Conservation (phyloP, 1,284 basidiomycete species). For the Puccinia hordei region DNA sequence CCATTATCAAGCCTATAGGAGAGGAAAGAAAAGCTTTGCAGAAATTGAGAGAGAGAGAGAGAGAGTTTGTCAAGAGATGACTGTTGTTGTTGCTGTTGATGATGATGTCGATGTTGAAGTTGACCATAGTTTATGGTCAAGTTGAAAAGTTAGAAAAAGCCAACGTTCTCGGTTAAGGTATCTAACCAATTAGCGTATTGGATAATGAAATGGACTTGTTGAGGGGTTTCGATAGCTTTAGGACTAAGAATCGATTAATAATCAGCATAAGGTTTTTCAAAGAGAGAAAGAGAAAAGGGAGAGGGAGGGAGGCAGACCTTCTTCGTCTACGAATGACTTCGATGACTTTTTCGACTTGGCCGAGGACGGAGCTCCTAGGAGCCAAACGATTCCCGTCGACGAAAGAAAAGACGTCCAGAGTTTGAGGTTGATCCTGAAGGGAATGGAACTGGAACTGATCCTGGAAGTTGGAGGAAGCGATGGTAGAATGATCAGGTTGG, state of each 20-base stretch:
- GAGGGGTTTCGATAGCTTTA: constrained; percentile 79
- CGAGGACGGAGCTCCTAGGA: constrained; percentile 52
- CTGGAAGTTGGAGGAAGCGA: constrained; percentile 56
- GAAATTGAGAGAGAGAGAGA: constrained; percentile 6
- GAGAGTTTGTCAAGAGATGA: too few species aligned
- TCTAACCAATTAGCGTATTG: constrained; percentile 64
- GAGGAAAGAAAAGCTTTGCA: constrained; percentile 9
- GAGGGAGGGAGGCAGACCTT: constrained; percentile 61
- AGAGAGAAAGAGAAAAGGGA: constrained; percentile 63
- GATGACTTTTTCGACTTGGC: constrained; percentile 71
- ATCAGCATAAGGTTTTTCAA: not conserved
- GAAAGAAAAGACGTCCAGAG: constrained; percentile 42
- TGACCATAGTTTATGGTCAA: too few species aligned
- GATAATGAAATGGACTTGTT: constrained; percentile 81
- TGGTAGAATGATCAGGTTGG: constrained; percentile 1
- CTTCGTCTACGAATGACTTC: constrained; percentile 72
- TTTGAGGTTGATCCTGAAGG: constrained; percentile 4
- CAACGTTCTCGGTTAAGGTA: constrained; percentile 14
- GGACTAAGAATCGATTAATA: constrained; percentile 44
- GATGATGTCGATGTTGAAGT: too few species aligned
- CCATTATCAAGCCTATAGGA: not conserved
- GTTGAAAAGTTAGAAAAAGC: not conserved
- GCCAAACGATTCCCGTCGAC: constrained; percentile 44
- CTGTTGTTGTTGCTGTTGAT: too few species aligned
- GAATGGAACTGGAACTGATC: constrained; percentile 23